A percentile compares a stretch with the other conserved stretches of the same genome.
phyloP scores from a whole-genome alignment of 1,284 basidiomycete species.

The Pseudozyma thailandica region DNA sequence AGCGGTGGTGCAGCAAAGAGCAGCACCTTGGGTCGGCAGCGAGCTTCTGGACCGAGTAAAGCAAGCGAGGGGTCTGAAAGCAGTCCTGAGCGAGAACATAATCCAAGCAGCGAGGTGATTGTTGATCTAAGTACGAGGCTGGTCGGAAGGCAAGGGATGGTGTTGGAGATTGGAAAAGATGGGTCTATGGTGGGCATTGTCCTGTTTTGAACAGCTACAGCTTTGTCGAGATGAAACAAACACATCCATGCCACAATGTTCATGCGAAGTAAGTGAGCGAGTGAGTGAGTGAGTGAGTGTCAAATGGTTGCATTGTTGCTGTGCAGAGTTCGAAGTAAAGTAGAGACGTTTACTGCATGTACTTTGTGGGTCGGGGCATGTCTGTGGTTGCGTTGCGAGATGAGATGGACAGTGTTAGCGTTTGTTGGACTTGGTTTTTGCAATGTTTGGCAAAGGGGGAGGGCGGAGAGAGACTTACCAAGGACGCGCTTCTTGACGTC shows the following conservation, averaged over 20 bases:
- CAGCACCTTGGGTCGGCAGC: not conserved
- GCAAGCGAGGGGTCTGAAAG: conserved; percentile 9
- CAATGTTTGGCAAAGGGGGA: not conserved
- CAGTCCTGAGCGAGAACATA: conserved; percentile 25
- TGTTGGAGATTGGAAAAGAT: conserved; percentile 40
- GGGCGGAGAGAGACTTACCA: conserved; percentile 13
- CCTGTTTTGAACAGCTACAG: conserved; percentile 17
- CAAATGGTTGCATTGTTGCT: too few species aligned
- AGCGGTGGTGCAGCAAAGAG: not conserved
- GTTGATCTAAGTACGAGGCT: conserved; percentile 43
- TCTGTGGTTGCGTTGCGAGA: too few species aligned
- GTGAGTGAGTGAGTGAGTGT: too few species aligned
- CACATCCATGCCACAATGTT: too few species aligned
- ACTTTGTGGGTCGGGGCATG: conserved; percentile 47
- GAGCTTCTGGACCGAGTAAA: not conserved
- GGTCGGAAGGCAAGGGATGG: conserved; percentile 37
- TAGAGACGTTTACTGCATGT: conserved; percentile 37
- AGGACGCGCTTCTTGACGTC: conserved; percentile 47
- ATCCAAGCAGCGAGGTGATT: conserved; percentile 21
- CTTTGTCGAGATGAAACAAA: not conserved
- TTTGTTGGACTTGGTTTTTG: too few species aligned
- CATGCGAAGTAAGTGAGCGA: too few species aligned
- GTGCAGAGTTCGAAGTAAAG: too few species aligned
- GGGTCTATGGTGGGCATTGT: conserved; percentile 44
- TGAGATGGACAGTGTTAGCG: not conserved